Evolutionary conservation across 2,329 filamentous ascomycete genomes (phyloP), one percentile per base, ranked within the genome.

Genomic region (Penicillium freii): DNA sequence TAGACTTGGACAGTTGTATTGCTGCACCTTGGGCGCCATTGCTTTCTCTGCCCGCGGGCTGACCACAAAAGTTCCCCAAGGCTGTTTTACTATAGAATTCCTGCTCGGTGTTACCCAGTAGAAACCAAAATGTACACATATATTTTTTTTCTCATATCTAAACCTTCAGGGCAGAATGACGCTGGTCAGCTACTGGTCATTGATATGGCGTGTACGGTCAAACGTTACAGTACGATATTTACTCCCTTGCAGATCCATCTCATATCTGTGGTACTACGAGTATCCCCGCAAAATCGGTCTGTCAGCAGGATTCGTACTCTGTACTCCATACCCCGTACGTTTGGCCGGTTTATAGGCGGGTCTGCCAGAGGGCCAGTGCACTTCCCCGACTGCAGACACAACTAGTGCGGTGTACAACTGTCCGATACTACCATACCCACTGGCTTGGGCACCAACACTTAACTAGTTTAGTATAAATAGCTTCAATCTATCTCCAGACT

Each of bases 71-170:
- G 17, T 45, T 31, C 23, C 39, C 23, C 19, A 39, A 31, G 23
- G 44, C 44, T 54, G 9, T 38, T 44, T 54, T 23, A 34, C 43
- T 48, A 57, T 57, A 57, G 38, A 57, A 53, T 47, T 15, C n/a
- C 23, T 23, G 27, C 8, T 34, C n/a, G 39, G 29, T 19, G 17
- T 48, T 21, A 38, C 42, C 39, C 36, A 45, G 38, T 54, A 42
- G 51, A 31, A 34, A 44, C 21, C 19, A 49, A 49, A 57, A 52
- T 57, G 55, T 57, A 57, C 45, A 57, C 55, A 57, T 57, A 50
- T 17, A 8, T 31, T 42, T 33, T 33, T 29, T 29, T 19, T 11
- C 4, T 33, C 19, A 3, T 17, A 8, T 17, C 6, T 5, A 27
- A 45, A 10, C 8, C 2, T 25, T 17, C 1, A 15, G 2, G 17